Base-by-base conservation (phyloP, 768 basidiomycete species). In the Boletus reticulatus region DNA sequence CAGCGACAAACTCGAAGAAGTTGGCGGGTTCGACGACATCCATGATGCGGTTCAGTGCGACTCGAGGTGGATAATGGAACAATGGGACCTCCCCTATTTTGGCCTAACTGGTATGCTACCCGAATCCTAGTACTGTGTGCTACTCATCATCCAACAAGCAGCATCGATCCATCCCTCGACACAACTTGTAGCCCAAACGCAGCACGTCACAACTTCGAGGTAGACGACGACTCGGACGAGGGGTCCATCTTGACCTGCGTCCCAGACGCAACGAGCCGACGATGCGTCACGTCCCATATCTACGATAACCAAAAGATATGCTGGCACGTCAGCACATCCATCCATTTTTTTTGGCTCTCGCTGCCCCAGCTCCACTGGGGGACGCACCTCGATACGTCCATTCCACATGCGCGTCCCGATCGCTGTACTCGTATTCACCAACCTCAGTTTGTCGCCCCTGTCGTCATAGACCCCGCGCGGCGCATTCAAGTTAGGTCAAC, bases 401-500 rank as follows among this genome's bases (percentile, higher is more conserved):
- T 71, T 69, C 55, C 66, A 64, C 19, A 62, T 59, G 4, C 70
- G 68, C 4, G 50, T 17, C 12, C 73, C 76, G 4, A 69, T 55
- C 14, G 67, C 63, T 55, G 70, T 62, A 14, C 75, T 76, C 31
- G 72, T 76, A 31, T 69, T 75, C 19, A 81, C 61, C 47, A 82
- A 66, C 45, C 73, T 71, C 22, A 83, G 68, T 42, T 61, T 74
- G 41, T 78, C 72, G 2, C 80, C 79, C 34, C 81, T 82, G 59
- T 43, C 43, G n/a, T 20, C n/a, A 22, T 12, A 9, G 10, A 29
- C 14, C 3, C 12, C 4, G 38, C n/a, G n/a, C 17, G 12, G 34
- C 3, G 32, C 7, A 22, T 42, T n/a, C n/a, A n/a, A n/a, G n/a
- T n/a, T 14, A 50, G 53, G 2, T 4, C 20, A 13, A 22, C 22